Evolutionary conservation across 331 rosid genomes (phyloP), one percentile per base, ranked within the genome.

Genomic region (Pyrus hybrid): DNA sequence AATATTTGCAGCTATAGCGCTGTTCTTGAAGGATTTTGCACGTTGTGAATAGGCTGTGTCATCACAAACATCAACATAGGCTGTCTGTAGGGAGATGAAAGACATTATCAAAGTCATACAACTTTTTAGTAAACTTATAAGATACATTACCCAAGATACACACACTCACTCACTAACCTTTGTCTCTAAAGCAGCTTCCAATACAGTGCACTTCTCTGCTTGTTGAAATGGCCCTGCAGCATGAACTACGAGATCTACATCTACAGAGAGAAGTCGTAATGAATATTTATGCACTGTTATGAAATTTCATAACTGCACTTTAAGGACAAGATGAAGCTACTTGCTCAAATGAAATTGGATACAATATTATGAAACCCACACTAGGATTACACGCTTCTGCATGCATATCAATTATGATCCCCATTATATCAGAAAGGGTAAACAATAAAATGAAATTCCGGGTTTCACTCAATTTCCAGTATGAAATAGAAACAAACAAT

Each of bases 211-310:
- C 63, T 76, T 87, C 68, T 87, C 84, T 66, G 86, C 60, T 83
- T 85, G 97, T 76, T 93, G 98, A 72, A 93, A 93, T 71, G 97
- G 97, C 21, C 98, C 98, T 3, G 98, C 97, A 1, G 96, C 74
- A 81, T 93, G 98, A 69, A 93, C 86, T 74, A 93, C 98, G 72
- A 91, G 91, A 88, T 93, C 97, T 68, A 85, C 93, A 80, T 80
- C 98, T 93, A 87, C 83, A 80, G 80, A 74, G 16, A 81, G 35
- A 71, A 71, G 51, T 54, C 7, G 25, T 21, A 43, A 43, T 43
- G 49, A 43, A 43, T 41, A 0, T 3, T 12, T 54, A 54, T 18
- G n/a, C 23, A 54, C 13, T 8, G 5, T 54, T 54, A 20, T 25
- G 30, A 20, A 22, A 14, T 43, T 43, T 43, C 16, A 43, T 43